Percentiles rank a stretch among this genome's conserved stretches.
These are phyloP conservation scores for Pestalotiopsis sp. DNA, from an alignment of 2,329 filamentous ascomycete species.

Conservation along the genomic window DNA sequence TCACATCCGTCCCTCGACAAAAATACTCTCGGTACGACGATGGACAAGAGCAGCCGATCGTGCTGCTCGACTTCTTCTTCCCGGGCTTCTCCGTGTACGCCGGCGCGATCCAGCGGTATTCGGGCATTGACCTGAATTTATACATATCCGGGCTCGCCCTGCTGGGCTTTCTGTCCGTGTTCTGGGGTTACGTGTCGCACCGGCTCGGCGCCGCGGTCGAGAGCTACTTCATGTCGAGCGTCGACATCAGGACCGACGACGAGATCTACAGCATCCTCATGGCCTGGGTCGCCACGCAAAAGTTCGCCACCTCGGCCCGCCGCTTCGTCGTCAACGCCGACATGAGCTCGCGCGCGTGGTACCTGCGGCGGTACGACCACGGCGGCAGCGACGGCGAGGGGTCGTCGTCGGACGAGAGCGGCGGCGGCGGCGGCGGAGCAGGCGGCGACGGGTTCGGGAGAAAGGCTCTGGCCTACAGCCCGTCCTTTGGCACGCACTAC, in stretches of 20 bases:
- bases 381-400: conserved; percentile 33
- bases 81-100: conserved; percentile 66
- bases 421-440: conserved; percentile 40
- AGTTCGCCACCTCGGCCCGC: conserved; percentile 61
- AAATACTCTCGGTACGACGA: not conserved
- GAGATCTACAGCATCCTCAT: conserved; percentile 75
- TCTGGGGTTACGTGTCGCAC: conserved; percentile 54
- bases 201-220: conserved; percentile 52
- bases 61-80: conserved; percentile 64
- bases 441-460: conserved; percentile 38
- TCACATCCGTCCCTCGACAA: not conserved
- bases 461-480: conserved; percentile 64
- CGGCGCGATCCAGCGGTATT: conserved; percentile 54
- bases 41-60: conserved; percentile 33
- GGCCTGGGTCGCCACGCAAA: conserved; percentile 68
- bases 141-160: conserved; percentile 63
- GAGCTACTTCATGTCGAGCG: conserved; percentile 64
- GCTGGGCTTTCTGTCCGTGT: conserved; percentile 49
- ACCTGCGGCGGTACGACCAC: conserved; percentile 46
- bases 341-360: conserved; percentile 55
- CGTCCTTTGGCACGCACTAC: conserved; percentile 66
- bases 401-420: conserved; percentile 40
- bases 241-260: conserved; percentile 69
- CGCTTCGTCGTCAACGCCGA: conserved; percentile 69
- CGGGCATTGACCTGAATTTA: conserved; percentile 63